These are phyloP conservation scores for Cicer bijugum DNA, from an alignment of 306 rosid genomes.

Conservation along the genomic window DNA sequence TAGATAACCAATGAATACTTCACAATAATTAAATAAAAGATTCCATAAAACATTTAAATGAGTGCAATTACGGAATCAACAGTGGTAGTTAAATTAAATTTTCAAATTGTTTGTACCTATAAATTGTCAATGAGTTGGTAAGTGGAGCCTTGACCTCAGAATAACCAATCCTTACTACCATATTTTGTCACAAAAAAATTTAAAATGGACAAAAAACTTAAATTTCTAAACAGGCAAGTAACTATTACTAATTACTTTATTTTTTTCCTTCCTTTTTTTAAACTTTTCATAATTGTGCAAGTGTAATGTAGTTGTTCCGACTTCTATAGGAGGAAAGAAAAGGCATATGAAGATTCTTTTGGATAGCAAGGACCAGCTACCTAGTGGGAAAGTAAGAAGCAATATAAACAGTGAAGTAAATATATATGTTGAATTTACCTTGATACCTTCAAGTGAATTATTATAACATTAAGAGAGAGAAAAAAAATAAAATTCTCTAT, in stretches of 20 bases:
- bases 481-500: neutral
- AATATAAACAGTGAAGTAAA: slow-evolving; percentile 12
- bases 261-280: slow-evolving; percentile 21
- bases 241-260: neutral
- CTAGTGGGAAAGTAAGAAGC: neutral
- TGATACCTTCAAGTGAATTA: slow-evolving; percentile 21
- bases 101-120: neutral
- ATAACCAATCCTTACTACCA: slow-evolving; percentile 28
- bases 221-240: neutral
- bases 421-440: slow-evolving; percentile 14
- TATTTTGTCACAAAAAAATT: neutral
- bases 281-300: neutral
- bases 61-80: neutral
- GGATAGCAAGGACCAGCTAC: slow-evolving; percentile 22
- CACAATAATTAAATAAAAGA: slow-evolving; percentile 1
- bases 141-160: neutral
- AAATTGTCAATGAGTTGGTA: neutral
- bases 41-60: neutral
- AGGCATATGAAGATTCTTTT: neutral
- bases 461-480: neutral
- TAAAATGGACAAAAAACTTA: neutral
- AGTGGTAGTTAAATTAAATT: neutral
- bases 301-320: neutral
- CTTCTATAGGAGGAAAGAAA: slow-evolving; percentile 25
- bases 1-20: neutral